phyloP scores from a whole-genome alignment of 2,329 filamentous ascomycete genomes.

The Fusarium brevicatenulatum region DNA sequence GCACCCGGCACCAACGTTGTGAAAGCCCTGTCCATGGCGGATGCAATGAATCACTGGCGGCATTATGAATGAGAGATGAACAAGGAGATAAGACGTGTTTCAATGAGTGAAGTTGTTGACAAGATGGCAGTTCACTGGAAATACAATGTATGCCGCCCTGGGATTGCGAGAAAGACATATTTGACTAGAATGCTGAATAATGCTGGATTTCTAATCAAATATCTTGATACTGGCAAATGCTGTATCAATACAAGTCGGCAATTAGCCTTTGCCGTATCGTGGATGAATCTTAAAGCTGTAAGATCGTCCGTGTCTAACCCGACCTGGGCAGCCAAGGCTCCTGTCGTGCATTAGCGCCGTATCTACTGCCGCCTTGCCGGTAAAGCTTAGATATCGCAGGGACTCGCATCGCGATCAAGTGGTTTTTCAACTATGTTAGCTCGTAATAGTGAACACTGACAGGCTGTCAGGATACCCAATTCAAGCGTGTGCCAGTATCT shows the following conservation, averaged over 20 bases:
- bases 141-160: not conserved
- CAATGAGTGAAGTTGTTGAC: not conserved
- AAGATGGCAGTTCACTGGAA: not conserved
- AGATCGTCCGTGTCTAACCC: not conserved
- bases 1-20: not conserved
- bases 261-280: not conserved
- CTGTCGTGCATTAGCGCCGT: not conserved
- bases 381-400: not conserved
- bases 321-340: not conserved
- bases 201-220: not conserved
- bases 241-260: not conserved
- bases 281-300: not conserved
- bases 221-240: not conserved
- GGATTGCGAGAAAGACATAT: not conserved
- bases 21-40: not conserved
- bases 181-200: not conserved
- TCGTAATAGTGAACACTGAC: fast-evolving
- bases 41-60: not conserved
- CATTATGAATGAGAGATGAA: not conserved
- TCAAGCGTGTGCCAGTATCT: not conserved
- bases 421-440: not conserved
- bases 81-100: fast-evolving
- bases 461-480: not conserved
- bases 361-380: not conserved
- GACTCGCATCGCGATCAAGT: not conserved